A percentile compares a stretch with the other conserved stretches of the same genome.
Conservation (phyloP, 2,329 filamentous ascomycete species). For the Fusarium hainanense region DNA sequence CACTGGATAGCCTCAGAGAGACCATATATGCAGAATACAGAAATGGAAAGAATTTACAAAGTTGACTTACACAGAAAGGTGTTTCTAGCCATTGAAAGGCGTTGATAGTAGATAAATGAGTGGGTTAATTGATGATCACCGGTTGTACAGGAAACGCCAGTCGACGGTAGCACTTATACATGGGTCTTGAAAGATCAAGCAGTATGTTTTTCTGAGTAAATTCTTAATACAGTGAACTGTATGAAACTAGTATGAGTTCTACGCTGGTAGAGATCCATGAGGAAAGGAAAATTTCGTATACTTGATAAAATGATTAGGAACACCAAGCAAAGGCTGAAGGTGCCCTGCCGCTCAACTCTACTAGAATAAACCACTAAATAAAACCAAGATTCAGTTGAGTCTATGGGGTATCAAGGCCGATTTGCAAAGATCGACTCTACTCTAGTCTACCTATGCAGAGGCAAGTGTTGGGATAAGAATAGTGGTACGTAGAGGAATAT, state of each 20-base stretch:
- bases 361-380: neutral
- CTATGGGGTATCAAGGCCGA: slow-evolving; percentile 7
- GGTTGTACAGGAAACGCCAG: slow-evolving; percentile 18
- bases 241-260: neutral
- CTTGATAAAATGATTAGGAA: neutral
- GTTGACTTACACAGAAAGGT: neutral
- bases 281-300: no score
- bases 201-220: neutral
- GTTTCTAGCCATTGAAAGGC: neutral
- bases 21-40: slow-evolving; percentile 1
- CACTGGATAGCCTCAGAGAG: slow-evolving; percentile 24
- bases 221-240: neutral
- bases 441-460: slow-evolving; percentile 11
- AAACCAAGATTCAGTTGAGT: slow-evolving; percentile 15
- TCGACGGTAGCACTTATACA: neutral
- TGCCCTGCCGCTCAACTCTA: neutral
- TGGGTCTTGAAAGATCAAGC: slow-evolving; percentile 1
- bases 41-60: slow-evolving; percentile 1
- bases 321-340: neutral
- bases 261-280: neutral
- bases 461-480: slow-evolving; percentile 16
- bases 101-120: neutral
- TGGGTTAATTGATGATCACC: neutral
- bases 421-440: slow-evolving; percentile 25
- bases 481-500: neutral